Evolutionary conservation across 768 basidiomycete genomes (phyloP).

Genomic region (Russula ochroleuca): DNA sequence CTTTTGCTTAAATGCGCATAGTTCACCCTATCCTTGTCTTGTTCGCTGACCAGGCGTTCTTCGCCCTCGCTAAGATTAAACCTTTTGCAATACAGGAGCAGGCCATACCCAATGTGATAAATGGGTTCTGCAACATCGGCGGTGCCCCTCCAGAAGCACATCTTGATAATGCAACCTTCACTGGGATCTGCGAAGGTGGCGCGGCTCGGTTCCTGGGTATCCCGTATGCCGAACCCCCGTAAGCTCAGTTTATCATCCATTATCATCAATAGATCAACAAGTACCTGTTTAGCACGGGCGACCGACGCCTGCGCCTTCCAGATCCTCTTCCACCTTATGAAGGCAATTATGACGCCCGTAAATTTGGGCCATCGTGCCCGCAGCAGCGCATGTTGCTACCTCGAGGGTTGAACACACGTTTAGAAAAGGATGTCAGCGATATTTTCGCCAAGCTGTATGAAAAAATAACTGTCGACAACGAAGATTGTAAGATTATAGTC

Average conservation of each 20-base stretch:
- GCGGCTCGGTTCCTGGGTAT: constrained; percentile 31
- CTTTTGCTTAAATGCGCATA: background rate
- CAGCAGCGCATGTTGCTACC: constrained; percentile 28
- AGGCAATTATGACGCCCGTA: constrained; percentile 25
- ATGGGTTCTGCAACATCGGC: background rate
- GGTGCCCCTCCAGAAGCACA: constrained; percentile 18
- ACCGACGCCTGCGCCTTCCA: constrained; percentile 28
- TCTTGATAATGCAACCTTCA: constrained; percentile 31
- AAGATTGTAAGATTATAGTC: constrained; percentile 22
- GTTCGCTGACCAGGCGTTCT: background rate
- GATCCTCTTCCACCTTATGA: constrained; percentile 23
- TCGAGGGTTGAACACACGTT: background rate
- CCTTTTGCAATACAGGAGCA: constrained; percentile 1
- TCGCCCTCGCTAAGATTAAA: background rate
- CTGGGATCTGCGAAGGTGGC: constrained; percentile 23
- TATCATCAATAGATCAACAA: background rate
- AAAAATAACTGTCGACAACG: constrained; percentile 17
- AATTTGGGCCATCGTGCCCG: constrained; percentile 31
- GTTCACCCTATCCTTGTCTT: background rate
- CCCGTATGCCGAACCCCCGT: constrained; percentile 34
- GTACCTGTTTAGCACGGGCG: constrained; percentile 7
- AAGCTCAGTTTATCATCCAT: constrained; percentile 5
- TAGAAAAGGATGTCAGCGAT: constrained; percentile 10
- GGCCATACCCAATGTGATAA: background rate
- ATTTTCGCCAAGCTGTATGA: constrained; percentile 21